Percentiles rank a stretch among this genome's conserved stretches.
Conservation (phyloP, 2,329 filamentous ascomycete genomes). For the Aspergillus floridensis region DNA sequence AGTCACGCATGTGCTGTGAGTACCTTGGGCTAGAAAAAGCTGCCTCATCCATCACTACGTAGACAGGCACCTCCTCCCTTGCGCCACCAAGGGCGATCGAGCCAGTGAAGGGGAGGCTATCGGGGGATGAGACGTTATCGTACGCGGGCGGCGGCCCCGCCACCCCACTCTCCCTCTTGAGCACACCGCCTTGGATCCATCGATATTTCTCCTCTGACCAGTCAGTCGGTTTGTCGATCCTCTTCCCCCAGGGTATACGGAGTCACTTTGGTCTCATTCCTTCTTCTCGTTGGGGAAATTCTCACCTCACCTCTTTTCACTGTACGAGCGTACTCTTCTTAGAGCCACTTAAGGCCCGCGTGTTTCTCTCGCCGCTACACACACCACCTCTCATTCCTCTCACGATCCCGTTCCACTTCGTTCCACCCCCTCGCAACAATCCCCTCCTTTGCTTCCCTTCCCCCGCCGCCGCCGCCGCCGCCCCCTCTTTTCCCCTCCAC, state of each 20-base stretch:
- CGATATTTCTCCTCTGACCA: background rate
- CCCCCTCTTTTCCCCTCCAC: background rate
- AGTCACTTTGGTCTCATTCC: background rate
- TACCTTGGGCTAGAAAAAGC: background rate
- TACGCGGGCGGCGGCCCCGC: background rate
- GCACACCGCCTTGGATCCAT: background rate
- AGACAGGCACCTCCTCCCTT: background rate
- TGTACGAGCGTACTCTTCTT: background rate
- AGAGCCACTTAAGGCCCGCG: background rate
- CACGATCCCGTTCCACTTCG: background rate
- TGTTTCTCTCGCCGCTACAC: background rate
- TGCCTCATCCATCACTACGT: background rate
- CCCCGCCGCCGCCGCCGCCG: background rate
- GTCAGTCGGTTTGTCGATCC: background rate
- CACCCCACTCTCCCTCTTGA: background rate
- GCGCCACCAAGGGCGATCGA: background rate
- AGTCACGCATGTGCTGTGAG: no score
- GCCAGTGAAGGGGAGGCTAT: background rate
- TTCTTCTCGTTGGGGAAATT: background rate
- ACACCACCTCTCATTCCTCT: background rate
- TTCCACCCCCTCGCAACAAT: background rate
- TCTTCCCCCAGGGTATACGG: background rate
- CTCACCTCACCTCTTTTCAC: background rate
- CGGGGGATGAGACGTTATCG: background rate
- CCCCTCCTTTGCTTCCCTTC: background rate